These are phyloP conservation scores for Aspergillus pseudoviridinutans DNA, from an alignment of 2,329 filamentous ascomycete species.

Conservation along the genomic window DNA sequence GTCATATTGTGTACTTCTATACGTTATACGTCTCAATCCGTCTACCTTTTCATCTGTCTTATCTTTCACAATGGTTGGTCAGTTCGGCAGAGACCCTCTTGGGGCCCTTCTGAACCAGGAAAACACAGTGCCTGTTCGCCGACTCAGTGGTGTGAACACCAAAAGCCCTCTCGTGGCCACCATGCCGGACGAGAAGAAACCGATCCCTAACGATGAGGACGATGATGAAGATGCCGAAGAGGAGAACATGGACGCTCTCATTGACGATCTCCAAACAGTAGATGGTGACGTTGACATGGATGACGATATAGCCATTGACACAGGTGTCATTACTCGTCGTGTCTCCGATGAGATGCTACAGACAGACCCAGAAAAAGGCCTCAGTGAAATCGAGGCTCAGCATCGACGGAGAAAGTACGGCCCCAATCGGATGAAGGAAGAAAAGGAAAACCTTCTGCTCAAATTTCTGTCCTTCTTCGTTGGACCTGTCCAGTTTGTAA, in stretches of 20 bases:
- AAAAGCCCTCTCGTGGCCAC: neutral
- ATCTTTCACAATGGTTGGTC: neutral
- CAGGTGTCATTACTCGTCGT: constrained; percentile 50
- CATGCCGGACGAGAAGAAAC: neutral
- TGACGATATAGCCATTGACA: constrained; percentile 53
- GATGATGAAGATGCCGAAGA: constrained; percentile 67
- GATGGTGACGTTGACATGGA: constrained; percentile 66
- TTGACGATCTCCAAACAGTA: constrained; percentile 79
- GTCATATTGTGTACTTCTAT: neutral
- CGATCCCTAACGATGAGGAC: constrained; percentile 5
- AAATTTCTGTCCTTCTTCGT: constrained; percentile 82
- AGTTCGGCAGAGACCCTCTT: neutral
- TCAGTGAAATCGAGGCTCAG: constrained; percentile 67
- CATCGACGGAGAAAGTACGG: constrained; percentile 67
- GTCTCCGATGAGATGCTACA: constrained; percentile 72
- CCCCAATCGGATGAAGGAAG: constrained; percentile 86
- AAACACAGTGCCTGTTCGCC: neutral
- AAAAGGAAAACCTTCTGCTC: constrained; percentile 77
- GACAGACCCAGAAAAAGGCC: constrained; percentile 69
- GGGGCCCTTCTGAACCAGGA: neutral
- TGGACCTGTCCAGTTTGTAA: constrained; percentile 89
- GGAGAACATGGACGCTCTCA: constrained; percentile 80
- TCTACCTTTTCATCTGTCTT: neutral
- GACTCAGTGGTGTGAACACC: neutral
- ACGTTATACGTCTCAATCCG: neutral